Percentiles rank a stretch among this genome's conserved stretches.
Conservation (phyloP, 192 early-diverging fungal species). For the Mycoemilia scoparia region DNA sequence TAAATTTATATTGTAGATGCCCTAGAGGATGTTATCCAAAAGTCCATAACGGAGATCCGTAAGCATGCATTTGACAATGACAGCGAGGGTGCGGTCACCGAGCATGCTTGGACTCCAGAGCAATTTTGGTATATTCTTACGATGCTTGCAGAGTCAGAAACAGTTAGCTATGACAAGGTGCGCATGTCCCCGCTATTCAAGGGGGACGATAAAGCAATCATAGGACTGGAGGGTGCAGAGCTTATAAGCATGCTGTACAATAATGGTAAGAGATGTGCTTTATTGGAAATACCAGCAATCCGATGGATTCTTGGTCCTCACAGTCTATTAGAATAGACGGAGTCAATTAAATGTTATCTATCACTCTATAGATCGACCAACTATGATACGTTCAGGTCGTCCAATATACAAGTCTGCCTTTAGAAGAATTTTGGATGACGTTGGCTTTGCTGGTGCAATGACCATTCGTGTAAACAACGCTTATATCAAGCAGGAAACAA, state of each 20-base stretch:
- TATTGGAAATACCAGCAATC: neutral
- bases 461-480: conserved; percentile 41
- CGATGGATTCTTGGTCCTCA: conserved; percentile 3
- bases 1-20: conserved; percentile 41
- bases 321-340: conserved; percentile 1
- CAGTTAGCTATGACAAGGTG: conserved; percentile 68
- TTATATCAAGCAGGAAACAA: conserved; percentile 35
- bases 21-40: conserved; percentile 62
- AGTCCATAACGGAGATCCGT: conserved; percentile 67
- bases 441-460: conserved; percentile 64
- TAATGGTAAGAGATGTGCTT: conserved; percentile 29
- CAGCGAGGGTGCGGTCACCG: conserved; percentile 10
- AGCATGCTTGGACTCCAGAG: conserved; percentile 55
- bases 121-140: conserved; percentile 86
- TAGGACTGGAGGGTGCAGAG: conserved; percentile 77
- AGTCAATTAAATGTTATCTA: conserved; percentile 1
- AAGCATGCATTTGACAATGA: conserved; percentile 68
- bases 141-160: conserved; percentile 36
- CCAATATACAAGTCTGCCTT: conserved; percentile 75
- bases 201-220: conserved; percentile 59
- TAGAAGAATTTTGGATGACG: conserved; percentile 46
- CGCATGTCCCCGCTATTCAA: conserved; percentile 68
- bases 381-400: conserved; percentile 56
- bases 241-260: conserved; percentile 63
- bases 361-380: conserved; percentile 77